Evolutionary conservation across 495 filamentous ascomycete genomes (phyloP).

Genomic region (Copromyces sp.): DNA sequence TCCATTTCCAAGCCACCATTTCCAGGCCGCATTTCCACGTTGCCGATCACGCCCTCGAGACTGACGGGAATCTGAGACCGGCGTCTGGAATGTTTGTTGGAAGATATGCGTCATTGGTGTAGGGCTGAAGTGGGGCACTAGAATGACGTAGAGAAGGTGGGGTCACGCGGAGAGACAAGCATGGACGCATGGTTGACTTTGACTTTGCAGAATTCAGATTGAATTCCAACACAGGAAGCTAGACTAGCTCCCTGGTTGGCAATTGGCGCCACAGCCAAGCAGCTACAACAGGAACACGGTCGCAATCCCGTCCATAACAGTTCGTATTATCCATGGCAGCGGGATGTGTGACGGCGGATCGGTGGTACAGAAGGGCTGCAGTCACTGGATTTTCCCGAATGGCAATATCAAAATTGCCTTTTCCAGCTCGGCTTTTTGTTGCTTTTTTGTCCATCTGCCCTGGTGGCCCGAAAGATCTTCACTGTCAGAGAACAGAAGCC

Average conservation of each 20-base stretch:
- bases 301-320: neutral
- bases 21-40: too few species aligned
- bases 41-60: too few species aligned
- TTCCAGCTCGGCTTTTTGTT: neutral
- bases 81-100: neutral
- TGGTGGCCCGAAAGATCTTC: neutral
- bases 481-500: neutral
- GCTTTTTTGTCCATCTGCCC: neutral
- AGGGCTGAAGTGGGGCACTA: neutral
- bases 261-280: neutral
- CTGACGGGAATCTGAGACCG: neutral
- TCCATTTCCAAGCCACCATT: too few species aligned
- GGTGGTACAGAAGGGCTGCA: neutral
- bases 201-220: neutral
- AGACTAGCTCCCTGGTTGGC: neutral
- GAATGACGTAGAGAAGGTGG: neutral
- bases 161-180: too few species aligned
- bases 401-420: neutral
- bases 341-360: neutral
- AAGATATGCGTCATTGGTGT: neutral
- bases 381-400: neutral
- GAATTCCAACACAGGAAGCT: neutral
- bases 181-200: neutral
- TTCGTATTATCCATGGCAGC: neutral
- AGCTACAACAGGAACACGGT: neutral